These are phyloP conservation scores for Talaromyces sp. DNA, from an alignment of 2,329 filamentous ascomycete genomes.

Conservation along the genomic window DNA sequence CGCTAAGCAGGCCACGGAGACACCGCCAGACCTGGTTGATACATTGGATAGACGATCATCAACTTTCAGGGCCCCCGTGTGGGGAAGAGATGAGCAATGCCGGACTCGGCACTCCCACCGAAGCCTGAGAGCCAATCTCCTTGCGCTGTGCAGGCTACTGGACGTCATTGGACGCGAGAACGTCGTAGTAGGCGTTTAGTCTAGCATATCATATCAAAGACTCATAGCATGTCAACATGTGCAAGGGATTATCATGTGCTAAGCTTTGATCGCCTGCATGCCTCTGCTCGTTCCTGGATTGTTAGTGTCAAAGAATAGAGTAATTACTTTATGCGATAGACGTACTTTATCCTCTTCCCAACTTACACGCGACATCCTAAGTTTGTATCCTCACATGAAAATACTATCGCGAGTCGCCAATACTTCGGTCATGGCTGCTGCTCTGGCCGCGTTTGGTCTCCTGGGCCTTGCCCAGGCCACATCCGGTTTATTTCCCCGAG, in stretches of 20 bases:
- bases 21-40: neutral
- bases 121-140: neutral
- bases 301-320: neutral
- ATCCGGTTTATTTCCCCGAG: slow-evolving; percentile 7
- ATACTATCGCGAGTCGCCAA: neutral
- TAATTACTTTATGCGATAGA: neutral
- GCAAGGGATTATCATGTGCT: neutral
- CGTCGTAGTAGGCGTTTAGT: neutral
- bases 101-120: neutral
- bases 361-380: neutral
- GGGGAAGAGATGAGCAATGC: neutral
- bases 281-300: neutral
- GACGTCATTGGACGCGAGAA: neutral
- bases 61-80: neutral
- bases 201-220: neutral
- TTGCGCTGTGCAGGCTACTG: neutral
- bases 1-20: neutral
- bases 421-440: neutral
- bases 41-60: neutral
- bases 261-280: neutral
- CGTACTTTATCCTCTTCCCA: neutral
- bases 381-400: neutral
- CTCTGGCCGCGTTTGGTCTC: slow-evolving; percentile 10
- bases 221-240: neutral
- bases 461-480: slow-evolving; percentile 5